Evolutionary conservation across 305 asterid species (phyloP), one percentile per base, ranked within the genome.

Genomic region (Stenogyne calaminthoides): DNA sequence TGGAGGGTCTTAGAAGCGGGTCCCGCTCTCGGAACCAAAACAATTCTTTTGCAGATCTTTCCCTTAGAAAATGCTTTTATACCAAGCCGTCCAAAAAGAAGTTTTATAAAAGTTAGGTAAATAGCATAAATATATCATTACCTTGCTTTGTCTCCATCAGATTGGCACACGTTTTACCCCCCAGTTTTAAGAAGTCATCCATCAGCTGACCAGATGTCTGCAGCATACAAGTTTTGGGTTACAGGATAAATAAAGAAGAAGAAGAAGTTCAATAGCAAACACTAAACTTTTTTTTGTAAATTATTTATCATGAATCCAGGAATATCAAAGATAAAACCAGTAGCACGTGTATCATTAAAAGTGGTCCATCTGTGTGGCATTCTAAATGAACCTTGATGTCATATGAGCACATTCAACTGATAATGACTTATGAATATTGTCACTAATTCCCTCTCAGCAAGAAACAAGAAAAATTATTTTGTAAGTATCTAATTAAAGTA

Each of bases 81-180:
- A 55, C 60, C 4, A 8, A 19, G 32, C 7, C 3, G 7, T 55
- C n/a, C n/a, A 55, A 55, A 5, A 71, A 62, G 51, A 62, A 61
- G 57, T 40, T 9, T 20, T 19, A 34, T 52, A 42, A 32, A 40
- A 62, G 70, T 11, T 25, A 67, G 6, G 70, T 11, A 56, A 74
- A 70, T 75, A 25, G 67, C 40, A 34, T 37, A 63, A 39, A 49
- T 14, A 59, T 22, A 7, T 64, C 64, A 61, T 71, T 77, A 93
- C 98, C 98, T 85, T 81, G 77, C 85, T 86, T 88, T 40, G 87
- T 69, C 82, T 88, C 96, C 40, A 42, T 73, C 78, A 88, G 77
- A 79, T 76, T 85, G 55, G 76, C 76, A 77, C 92, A 82, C 71
- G 65, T 83, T 84, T 70, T 87, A 60, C 96, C 98, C 10, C 98